Percentiles rank a stretch among this genome's conserved stretches.
phyloP scores from a whole-genome alignment of 371 early-diverging fungal species.

The Parasitella parasitica region DNA sequence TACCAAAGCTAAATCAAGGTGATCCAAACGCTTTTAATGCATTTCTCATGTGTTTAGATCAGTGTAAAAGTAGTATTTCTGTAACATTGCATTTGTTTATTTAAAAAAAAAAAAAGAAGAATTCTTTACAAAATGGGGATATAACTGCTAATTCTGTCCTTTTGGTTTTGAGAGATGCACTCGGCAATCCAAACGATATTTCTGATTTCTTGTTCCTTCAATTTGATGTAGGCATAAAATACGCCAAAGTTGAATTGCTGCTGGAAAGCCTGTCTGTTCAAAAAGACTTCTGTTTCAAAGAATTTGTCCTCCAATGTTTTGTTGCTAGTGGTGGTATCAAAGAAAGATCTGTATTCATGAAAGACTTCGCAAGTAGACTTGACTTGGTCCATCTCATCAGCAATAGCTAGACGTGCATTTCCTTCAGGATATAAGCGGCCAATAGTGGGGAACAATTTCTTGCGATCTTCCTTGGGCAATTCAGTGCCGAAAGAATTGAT shows the following conservation, averaged over 20 bases:
- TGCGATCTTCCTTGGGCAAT: constrained; percentile 93
- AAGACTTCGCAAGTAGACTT: constrained; percentile 81
- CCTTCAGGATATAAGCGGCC: constrained; percentile 95
- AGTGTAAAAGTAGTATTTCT: too few species aligned
- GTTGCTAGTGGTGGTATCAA: constrained; percentile 50
- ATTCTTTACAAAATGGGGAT: constrained; percentile 66
- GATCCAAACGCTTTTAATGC: too few species aligned
- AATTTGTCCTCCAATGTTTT: constrained; percentile 92
- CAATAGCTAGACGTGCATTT: constrained; percentile 75
- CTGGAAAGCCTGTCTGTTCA: constrained; percentile 91
- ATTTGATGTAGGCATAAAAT: constrained; percentile 95
- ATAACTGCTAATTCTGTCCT: constrained; percentile 92
- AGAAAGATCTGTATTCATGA: constrained; percentile 76
- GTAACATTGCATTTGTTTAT: neutral
- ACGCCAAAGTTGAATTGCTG: constrained; percentile 97
- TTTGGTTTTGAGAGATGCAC: constrained; percentile 98
- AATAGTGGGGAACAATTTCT: constrained; percentile 87
- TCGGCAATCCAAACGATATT: constrained; percentile 99
- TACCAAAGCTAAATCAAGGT: too few species aligned
- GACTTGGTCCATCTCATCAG: constrained; percentile 95
- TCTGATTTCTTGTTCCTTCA: constrained; percentile 99
- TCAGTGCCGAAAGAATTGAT: constrained; percentile 98
- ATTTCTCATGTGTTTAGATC: too few species aligned
- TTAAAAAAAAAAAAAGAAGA: too few species aligned
- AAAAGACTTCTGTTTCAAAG: constrained; percentile 91